A percentile compares a stretch with the other conserved stretches of the same genome.
These are phyloP conservation scores for Suillus bovinus DNA, from an alignment of 768 basidiomycete species.

Conservation along the genomic window DNA sequence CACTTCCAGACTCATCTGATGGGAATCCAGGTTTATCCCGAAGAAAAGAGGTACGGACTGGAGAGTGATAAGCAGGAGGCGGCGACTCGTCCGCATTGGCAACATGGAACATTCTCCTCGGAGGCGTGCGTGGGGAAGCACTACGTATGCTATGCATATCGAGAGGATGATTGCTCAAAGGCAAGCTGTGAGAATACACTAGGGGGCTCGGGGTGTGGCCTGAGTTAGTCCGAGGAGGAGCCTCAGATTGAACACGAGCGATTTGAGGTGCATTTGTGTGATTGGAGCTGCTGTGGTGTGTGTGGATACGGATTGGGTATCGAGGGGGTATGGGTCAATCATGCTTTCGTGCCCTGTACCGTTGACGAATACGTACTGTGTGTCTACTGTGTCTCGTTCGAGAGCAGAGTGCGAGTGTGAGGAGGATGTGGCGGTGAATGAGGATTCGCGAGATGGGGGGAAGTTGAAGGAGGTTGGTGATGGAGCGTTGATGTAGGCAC, in stretches of 20 bases:
- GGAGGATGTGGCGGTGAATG: background rate
- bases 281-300: slow-evolving; percentile 21
- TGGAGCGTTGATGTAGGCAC: background rate
- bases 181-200: slow-evolving; percentile 23
- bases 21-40: slow-evolving; percentile 21
- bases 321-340: slow-evolving; percentile 24
- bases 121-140: slow-evolving; percentile 34
- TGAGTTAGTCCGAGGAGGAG: slow-evolving; percentile 7
- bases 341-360: slow-evolving; percentile 21
- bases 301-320: slow-evolving; percentile 25
- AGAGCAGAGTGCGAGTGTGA: background rate
- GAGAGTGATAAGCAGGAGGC: slow-evolving; percentile 47
- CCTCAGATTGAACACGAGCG: slow-evolving; percentile 22
- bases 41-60: slow-evolving; percentile 10
- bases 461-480: background rate
- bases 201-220: slow-evolving; percentile 25
- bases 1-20: background rate
- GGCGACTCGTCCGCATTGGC: slow-evolving; percentile 42
- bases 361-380: slow-evolving; percentile 28
- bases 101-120: slow-evolving; percentile 43
- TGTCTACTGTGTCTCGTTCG: background rate
- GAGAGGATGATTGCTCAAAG: slow-evolving; percentile 16
- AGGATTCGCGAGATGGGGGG: background rate
- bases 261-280: slow-evolving; percentile 26
- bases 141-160: slow-evolving; percentile 6